These are phyloP conservation scores for Blastomyces emzantsi DNA, from an alignment of 2,329 filamentous ascomycete species.

Conservation along the genomic window DNA sequence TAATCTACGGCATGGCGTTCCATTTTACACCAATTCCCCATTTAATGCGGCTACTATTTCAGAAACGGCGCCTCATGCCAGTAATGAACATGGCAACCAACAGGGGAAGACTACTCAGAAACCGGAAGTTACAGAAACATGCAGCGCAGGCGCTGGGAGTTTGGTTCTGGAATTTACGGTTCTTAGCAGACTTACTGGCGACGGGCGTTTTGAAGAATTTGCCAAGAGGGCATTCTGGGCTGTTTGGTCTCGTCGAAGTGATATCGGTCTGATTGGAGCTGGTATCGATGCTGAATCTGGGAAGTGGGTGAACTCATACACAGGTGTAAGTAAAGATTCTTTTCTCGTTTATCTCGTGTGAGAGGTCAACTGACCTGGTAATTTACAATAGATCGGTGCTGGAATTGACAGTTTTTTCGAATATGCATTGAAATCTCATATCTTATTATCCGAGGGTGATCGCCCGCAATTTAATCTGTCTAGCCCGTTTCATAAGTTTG, in stretches of 20 bases:
- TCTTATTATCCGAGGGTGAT: conserved; percentile 70
- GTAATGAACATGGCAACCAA: background rate
- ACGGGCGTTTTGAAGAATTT: conserved; percentile 76
- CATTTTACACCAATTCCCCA: conserved; percentile 83
- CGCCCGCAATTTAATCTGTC: conserved; percentile 28
- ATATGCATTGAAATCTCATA: conserved; percentile 90
- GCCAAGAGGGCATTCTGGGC: conserved; percentile 95
- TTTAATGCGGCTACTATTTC: conserved; percentile 44
- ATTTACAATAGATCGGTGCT: conserved; percentile 59
- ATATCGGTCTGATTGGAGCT: conserved; percentile 78
- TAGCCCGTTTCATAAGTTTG: conserved; percentile 44
- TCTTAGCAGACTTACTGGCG: conserved; percentile 76
- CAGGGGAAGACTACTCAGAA: background rate
- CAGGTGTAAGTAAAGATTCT: conserved; percentile 47
- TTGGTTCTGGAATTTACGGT: conserved; percentile 89
- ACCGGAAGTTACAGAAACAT: conserved; percentile 83
- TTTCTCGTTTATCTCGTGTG: conserved; percentile 6
- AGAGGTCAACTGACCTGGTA: conserved; percentile 14
- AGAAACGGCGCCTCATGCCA: conserved; percentile 12
- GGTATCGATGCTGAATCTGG: conserved; percentile 89
- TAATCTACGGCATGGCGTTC: conserved; percentile 81
- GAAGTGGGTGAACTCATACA: conserved; percentile 76
- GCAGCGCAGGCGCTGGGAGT: conserved; percentile 92
- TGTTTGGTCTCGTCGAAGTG: conserved; percentile 82
- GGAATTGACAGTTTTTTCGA: conserved; percentile 98